A percentile compares a stretch with the other conserved stretches of the same genome.
phyloP scores from a whole-genome alignment of 257 asterid species.

The Ehretia macrophylla region DNA sequence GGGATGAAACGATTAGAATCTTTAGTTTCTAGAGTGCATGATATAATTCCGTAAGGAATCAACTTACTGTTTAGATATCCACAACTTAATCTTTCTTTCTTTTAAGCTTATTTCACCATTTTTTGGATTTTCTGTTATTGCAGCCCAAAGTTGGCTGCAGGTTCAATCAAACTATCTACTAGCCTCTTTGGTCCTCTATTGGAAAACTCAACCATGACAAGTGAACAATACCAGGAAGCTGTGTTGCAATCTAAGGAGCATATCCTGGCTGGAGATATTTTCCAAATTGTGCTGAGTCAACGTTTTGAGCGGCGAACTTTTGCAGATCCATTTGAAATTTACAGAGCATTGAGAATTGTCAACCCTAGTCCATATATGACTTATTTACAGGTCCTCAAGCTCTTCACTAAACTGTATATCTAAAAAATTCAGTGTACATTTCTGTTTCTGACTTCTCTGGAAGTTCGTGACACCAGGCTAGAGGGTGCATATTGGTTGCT shows the following conservation, averaged over 20 bases:
- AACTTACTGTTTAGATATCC: conserved; percentile 6
- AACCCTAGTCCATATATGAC: conserved; percentile 99
- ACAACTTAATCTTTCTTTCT: not conserved
- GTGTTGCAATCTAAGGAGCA: conserved; percentile 86
- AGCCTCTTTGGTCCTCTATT: conserved; percentile 67
- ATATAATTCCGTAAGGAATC: conserved; percentile 62
- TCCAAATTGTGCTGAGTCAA: conserved; percentile 96
- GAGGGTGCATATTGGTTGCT: conserved; percentile 93
- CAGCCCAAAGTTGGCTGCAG: conserved; percentile 85
- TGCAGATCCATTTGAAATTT: conserved; percentile 98
- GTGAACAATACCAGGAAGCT: conserved; percentile 67
- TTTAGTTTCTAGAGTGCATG: conserved; percentile 81
- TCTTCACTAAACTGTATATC: conserved; percentile 14
- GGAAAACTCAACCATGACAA: conserved; percentile 68
- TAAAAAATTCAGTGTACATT: no score
- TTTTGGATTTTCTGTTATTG: conserved; percentile 25
- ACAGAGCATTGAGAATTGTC: conserved; percentile 91
- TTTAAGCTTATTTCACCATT: conserved; percentile 4
- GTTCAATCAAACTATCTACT: conserved; percentile 66
- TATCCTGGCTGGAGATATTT: conserved; percentile 95
- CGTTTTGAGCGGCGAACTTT: conserved; percentile 91
- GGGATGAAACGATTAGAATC: conserved; percentile 70
- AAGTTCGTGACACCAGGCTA: conserved; percentile 54
- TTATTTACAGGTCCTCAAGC: conserved; percentile 69
- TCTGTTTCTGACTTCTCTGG: conserved; percentile 13